Evolutionary conservation across 2,329 filamentous ascomycete genomes (phyloP), one percentile per base, ranked within the genome.

Genomic region (Scleromitrula shiraiana): DNA sequence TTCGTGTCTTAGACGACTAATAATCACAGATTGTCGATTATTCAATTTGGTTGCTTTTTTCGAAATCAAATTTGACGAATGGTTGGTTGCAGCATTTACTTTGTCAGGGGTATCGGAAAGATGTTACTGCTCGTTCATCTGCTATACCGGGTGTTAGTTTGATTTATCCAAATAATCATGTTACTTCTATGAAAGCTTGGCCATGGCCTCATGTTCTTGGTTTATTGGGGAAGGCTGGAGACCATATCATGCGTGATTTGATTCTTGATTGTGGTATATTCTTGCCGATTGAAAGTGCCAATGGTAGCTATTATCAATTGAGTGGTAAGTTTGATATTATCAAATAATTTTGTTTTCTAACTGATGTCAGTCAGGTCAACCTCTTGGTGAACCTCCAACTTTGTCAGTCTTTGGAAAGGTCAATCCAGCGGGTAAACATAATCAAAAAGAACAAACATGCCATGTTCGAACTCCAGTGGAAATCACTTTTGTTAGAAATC

Each of bases 191-290:
- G 44, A 94, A 85, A 64, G 66, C 72, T 20, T 64, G 71, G 6
- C 78, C 84, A 32, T 98, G 93, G 93, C 79, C 82, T 10, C 76
- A 83, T 49, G 62, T 96, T 9, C 75, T 94, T 15, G 72, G 75
- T 22, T 68, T 95, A 4, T 68, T 97, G 9, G 93, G 91, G 0
- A 75, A 75, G 51, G 79, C 80, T 40, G 87, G 87, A 3, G 85
- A 94, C 52, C 73, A 73, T 20, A 81, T 91, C 51, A 88, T 96
- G 78, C 74, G 87, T 43, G 76, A 85, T 56, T 68, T 95, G 50
- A 71, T 97, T 5, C 65, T 90, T 2, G 80, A 93, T 52, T 87
- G 83, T 63, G 84, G 85, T 6, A 68, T 97, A 5, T 98, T 93
- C 61, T 59, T 77, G 10, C 68, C 76, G 4, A 65, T 94, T 9